A percentile compares a stretch with the other conserved stretches of the same genome.
These are phyloP conservation scores for Fusarium vanettenii DNA, from an alignment of 2,329 filamentous ascomycete species.

Conservation along the genomic window DNA sequence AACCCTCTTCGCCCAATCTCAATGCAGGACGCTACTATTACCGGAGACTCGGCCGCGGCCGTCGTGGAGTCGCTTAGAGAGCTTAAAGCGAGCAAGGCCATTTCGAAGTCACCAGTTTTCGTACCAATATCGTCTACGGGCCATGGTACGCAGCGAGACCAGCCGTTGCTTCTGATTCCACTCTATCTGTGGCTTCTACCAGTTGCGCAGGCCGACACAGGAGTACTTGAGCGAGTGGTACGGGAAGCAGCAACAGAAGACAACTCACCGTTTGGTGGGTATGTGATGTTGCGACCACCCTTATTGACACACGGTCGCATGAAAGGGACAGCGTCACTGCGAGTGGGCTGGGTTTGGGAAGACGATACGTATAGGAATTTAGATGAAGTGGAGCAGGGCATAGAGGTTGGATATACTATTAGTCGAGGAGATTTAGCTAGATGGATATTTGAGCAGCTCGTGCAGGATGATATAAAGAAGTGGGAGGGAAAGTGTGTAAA, in stretches of 20 bases:
- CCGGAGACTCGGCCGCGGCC: not conserved
- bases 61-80: not conserved
- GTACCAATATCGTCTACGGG: slow-evolving; percentile 5
- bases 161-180: not conserved
- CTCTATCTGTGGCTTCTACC: slow-evolving; percentile 4
- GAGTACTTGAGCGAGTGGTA: not conserved
- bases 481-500: too few species aligned
- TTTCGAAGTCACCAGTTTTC: not conserved
- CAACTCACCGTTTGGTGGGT: not conserved
- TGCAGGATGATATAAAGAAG: not conserved
- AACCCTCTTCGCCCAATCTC: slow-evolving; percentile 4
- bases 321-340: not conserved
- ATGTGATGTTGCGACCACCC: slow-evolving; percentile 3
- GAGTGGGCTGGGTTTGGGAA: slow-evolving; percentile 7
- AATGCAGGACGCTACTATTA: slow-evolving; percentile 4
- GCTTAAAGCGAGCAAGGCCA: not conserved
- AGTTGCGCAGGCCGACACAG: not conserved
- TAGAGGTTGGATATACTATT: slow-evolving; percentile 4
- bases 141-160: not conserved
- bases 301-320: not conserved
- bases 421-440: not conserved
- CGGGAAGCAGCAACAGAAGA: not conserved
- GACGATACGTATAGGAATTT: not conserved
- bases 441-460: slow-evolving; percentile 6
- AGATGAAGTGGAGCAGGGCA: not conserved